Percentiles rank a stretch among this genome's conserved stretches.
These are phyloP conservation scores for Leishmania braziliensis DNA, from an alignment of 208 protist species.

Conservation along the genomic window DNA sequence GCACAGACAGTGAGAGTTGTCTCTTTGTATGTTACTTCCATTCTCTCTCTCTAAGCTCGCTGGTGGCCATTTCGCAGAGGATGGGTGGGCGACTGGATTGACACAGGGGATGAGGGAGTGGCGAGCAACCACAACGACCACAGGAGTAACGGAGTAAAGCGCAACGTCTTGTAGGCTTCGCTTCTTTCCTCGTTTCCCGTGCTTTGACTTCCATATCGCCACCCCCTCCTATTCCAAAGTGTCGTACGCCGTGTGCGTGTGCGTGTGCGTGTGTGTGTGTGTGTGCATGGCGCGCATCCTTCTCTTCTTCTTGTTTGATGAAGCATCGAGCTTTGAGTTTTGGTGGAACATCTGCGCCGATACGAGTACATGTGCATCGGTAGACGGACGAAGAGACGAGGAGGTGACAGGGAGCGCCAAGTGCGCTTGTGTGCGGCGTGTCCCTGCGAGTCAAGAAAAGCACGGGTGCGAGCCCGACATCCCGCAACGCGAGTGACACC, in stretches of 20 bases:
- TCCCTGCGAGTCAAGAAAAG: too few relatives aligned
- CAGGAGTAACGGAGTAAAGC: background rate
- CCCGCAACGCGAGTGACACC: too few relatives aligned
- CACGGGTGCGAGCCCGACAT: too few relatives aligned
- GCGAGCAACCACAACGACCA: background rate
- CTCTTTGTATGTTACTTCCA: too few relatives aligned
- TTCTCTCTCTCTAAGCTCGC: too few relatives aligned
- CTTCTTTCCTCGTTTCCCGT: background rate
- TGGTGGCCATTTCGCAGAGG: background rate
- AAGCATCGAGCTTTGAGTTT: background rate
- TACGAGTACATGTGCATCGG: background rate
- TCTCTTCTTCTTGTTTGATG: constrained; percentile 1
- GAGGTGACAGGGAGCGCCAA: background rate
- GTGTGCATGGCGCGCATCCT: background rate
- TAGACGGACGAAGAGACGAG: background rate
- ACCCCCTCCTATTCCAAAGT: background rate
- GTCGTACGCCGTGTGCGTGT: background rate
- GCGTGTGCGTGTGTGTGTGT: background rate
- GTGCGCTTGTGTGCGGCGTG: too few relatives aligned
- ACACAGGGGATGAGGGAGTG: background rate
- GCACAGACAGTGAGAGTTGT: too few relatives aligned
- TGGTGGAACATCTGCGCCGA: background rate
- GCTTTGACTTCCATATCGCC: background rate
- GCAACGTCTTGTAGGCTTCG: background rate
- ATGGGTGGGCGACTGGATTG: background rate